Conservation (phyloP, 495 filamentous ascomycete genomes). For the Trichoderma reesei region DNA sequence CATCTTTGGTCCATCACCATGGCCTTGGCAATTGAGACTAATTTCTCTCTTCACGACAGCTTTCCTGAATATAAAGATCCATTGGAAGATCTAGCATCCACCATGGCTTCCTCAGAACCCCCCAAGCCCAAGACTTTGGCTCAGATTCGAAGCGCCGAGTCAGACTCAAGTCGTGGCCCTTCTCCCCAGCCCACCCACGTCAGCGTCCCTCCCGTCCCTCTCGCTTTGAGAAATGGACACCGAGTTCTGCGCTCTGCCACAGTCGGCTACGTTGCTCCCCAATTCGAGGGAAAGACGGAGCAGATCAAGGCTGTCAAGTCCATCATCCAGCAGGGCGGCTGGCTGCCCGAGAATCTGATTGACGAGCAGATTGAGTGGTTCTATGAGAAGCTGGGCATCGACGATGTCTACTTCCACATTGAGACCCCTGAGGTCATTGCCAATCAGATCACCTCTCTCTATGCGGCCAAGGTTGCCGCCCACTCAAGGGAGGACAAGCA, state of each 20-base stretch:
- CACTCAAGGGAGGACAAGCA: slow-evolving; percentile 88
- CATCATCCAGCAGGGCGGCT: slow-evolving; percentile 42
- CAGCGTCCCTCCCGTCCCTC: slow-evolving; percentile 56
- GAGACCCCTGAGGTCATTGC: slow-evolving; percentile 81
- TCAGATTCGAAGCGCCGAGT: slow-evolving; percentile 22
- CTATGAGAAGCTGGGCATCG: slow-evolving; percentile 93
- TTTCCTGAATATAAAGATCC: slow-evolving; percentile 23
- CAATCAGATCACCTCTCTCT: slow-evolving; percentile 89
- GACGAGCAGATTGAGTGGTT: slow-evolving; percentile 88
- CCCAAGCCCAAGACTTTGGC: slow-evolving; percentile 23
- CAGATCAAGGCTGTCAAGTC: slow-evolving; percentile 69
- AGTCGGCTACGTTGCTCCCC: slow-evolving; percentile 91
- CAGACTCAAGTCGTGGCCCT: slow-evolving; percentile 41
- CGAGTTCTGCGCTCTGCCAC: slow-evolving; percentile 75
- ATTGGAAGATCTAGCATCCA: slow-evolving; percentile 24
- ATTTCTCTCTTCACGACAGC: slow-evolving; percentile 28
- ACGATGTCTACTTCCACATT: slow-evolving; percentile 97
- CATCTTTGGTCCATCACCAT: neutral
- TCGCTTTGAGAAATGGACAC: slow-evolving; percentile 46
- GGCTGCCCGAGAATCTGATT: slow-evolving; percentile 77
- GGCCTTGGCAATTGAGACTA: slow-evolving; percentile 33
- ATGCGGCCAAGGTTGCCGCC: slow-evolving; percentile 93
- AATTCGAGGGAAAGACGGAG: slow-evolving; percentile 86
- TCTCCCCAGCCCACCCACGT: slow-evolving; percentile 90
- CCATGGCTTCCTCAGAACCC: slow-evolving; percentile 19